A percentile compares a stretch with the other conserved stretches of the same genome.
Evolutionary conservation across 331 rosid genomes (phyloP).

Genomic region (Acacia pycnantha): DNA sequence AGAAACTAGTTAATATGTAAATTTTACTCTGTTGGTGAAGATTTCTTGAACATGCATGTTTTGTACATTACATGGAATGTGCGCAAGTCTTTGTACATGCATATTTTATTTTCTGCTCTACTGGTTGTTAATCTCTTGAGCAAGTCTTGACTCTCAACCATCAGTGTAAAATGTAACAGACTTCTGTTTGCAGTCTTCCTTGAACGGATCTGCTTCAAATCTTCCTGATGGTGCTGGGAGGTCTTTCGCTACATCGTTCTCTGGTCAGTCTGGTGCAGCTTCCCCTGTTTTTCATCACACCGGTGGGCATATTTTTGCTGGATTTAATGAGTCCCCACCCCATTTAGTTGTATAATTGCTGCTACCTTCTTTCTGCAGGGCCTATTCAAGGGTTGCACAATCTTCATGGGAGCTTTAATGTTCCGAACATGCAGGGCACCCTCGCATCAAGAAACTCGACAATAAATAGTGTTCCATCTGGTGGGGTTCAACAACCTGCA

Average conservation of each 20-base stretch:
- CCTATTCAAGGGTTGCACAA: conserved; percentile 79
- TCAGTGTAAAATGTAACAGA: conserved; percentile 8
- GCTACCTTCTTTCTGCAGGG: conserved; percentile 57
- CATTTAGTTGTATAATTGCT: conserved; percentile 32
- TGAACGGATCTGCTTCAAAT: conserved; percentile 89
- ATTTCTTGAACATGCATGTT: neutral
- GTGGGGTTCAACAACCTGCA: conserved; percentile 88
- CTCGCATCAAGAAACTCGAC: conserved; percentile 79
- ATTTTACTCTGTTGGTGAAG: neutral
- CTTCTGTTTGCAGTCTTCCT: conserved; percentile 69
- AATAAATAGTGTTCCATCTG: conserved; percentile 72
- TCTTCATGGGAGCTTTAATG: conserved; percentile 87
- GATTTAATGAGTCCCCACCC: neutral
- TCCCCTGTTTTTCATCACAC: conserved; percentile 87
- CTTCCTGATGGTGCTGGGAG: conserved; percentile 81
- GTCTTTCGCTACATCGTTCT: conserved; percentile 79
- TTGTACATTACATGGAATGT: conserved; percentile 12
- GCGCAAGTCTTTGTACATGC: neutral
- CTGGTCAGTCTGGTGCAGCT: conserved; percentile 96
- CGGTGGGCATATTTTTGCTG: conserved; percentile 60
- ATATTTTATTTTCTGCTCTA: neutral
- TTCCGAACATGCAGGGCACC: conserved; percentile 79
- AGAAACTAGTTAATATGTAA: neutral
- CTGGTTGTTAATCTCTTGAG: neutral
- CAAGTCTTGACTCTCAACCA: neutral